Base-by-base conservation (phyloP, 2,329 filamentous ascomycete genomes). In the Penicillium griseofulvum region DNA sequence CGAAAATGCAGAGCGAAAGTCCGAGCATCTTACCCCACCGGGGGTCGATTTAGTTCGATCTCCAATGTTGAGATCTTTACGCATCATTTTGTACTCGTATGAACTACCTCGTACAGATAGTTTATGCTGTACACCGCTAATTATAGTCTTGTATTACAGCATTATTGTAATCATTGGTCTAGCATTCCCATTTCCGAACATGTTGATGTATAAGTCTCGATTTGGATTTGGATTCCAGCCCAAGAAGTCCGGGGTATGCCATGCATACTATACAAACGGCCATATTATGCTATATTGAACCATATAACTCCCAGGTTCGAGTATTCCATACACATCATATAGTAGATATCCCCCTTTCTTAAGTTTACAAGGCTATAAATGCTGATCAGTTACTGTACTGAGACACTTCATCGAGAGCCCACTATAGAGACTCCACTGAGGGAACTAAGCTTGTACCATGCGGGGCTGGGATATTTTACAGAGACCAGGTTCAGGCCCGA, bases 341-440 rank as follows among this genome's bases (percentile, higher is more conserved):
- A 45, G 11, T 19, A 24, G 1, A 45, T 29, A 4, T 7, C 59
- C 59, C 47, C 57, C 45, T 63, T 60, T 57, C 44, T 37, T 34
- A 50, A 19, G 16, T 42, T 38, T 52, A 4, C 6, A 42, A 43
- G n/a, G n/a, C 34, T 41, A 39, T 50, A 28, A 48, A 48, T 31
- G 62, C 33, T 55, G 60, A 62, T 64, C 63, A 45, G 14, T 64
- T 63, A 44, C 62, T 61, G 8, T 16, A 43, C 61, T 57, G 12
- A 57, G 58, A 38, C 38, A 24, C 26, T 42, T 39, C 54, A 54
- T 48, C 34, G 12, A 28, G 45, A 28, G 22, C 49, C 51, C 54
- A 54, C 54, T 44, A 28, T 29, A 43, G 48, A 46, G 39, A 44
- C 43, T 39, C 47, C 52, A 48, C 50, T 52, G 29, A 31, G 49